Evolutionary conservation across 176 grass and related monocot species (phyloP).

Genomic region (Calamus simplicifolius): DNA sequence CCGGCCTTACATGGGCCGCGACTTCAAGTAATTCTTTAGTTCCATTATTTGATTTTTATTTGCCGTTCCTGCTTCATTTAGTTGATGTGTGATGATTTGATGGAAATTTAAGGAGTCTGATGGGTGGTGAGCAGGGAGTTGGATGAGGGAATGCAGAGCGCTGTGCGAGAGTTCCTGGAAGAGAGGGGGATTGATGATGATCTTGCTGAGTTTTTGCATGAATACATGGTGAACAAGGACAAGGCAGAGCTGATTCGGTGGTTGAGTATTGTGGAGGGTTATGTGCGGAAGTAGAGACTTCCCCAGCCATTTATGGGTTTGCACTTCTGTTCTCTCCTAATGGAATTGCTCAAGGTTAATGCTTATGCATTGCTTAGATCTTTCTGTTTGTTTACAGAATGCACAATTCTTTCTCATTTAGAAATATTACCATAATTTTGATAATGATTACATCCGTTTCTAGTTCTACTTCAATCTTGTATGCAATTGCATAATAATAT

Average conservation of each 20-base stretch:
- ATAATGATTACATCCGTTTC: no score
- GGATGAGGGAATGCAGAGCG: constrained; percentile 27
- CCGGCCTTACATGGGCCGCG: constrained; percentile 23
- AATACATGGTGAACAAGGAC: constrained; percentile 73
- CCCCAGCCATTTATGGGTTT: not conserved
- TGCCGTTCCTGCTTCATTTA: not conserved
- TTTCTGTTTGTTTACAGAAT: no score
- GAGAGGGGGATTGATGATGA: constrained; percentile 59
- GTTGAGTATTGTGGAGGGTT: constrained; percentile 59
- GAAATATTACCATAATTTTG: no score
- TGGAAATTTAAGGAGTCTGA: not conserved
- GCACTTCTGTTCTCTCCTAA: no score
- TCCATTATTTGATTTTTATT: not conserved
- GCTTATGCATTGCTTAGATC: no score
- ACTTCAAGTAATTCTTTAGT: constrained; percentile 36
- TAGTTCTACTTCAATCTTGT: no score
- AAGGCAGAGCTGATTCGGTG: constrained; percentile 75
- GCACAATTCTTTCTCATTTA: no score
- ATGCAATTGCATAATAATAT: no score
- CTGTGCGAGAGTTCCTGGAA: constrained; percentile 50
- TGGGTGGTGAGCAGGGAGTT: constrained; percentile 29
- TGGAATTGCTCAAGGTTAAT: no score
- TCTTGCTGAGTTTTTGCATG: constrained; percentile 70
- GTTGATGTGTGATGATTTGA: constrained; percentile 6
- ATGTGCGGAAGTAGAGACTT: constrained; percentile 42